These are phyloP conservation scores for Dothistroma septosporum DNA, from an alignment of 2,329 filamentous ascomycete genomes.

Conservation along the genomic window DNA sequence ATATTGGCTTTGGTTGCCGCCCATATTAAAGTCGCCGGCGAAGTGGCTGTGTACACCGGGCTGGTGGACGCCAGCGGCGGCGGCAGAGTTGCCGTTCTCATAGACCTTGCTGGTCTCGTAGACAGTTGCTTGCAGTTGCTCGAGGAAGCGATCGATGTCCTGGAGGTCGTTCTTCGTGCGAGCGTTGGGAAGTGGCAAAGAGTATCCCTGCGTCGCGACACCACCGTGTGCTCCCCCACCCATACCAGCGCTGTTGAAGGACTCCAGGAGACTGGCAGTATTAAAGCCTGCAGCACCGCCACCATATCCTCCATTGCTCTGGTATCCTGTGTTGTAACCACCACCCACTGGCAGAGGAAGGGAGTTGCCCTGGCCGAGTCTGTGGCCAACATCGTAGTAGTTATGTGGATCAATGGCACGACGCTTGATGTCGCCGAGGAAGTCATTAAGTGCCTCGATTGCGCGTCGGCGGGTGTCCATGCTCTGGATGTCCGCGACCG, in stretches of 20 bases:
- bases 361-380: slow-evolving; percentile 66
- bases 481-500: slow-evolving; percentile 36
- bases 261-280: slow-evolving; percentile 34
- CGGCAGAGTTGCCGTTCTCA: slow-evolving; percentile 74
- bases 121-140: slow-evolving; percentile 92
- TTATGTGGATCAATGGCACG: slow-evolving; percentile 82
- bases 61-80: slow-evolving; percentile 71
- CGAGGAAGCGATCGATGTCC: slow-evolving; percentile 90
- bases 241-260: slow-evolving; percentile 30
- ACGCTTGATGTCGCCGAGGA: slow-evolving; percentile 89
- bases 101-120: slow-evolving; percentile 80
- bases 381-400: slow-evolving; percentile 88
- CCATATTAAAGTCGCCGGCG: slow-evolving; percentile 43
- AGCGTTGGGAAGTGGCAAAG: slow-evolving; percentile 81
- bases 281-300: slow-evolving; percentile 29
- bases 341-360: slow-evolving; percentile 39
- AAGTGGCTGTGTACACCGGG: slow-evolving; percentile 61
- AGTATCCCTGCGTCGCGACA: slow-evolving; percentile 72
- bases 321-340: slow-evolving; percentile 39
- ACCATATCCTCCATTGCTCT: slow-evolving; percentile 26
- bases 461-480: slow-evolving; percentile 72
- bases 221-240: slow-evolving; percentile 50
- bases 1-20: slow-evolving; percentile 45
- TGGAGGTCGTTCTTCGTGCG: slow-evolving; percentile 90
- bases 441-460: slow-evolving; percentile 84